These are phyloP conservation scores for Dioscorea cayenensis DNA, from an alignment of 116 monocot species.

Conservation along the genomic window DNA sequence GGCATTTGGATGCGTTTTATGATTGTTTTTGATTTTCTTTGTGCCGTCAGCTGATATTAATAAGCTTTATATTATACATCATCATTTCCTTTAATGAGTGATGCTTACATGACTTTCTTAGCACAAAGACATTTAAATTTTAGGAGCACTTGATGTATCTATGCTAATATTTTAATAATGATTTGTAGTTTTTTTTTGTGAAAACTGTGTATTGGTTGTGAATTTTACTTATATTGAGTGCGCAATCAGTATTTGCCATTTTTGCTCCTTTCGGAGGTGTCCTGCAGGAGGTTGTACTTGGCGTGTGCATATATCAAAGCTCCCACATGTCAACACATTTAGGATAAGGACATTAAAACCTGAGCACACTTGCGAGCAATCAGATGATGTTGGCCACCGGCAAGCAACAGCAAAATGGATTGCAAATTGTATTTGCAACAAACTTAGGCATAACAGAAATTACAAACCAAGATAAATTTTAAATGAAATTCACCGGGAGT, in stretches of 20 bases:
- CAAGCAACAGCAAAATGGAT: constrained; percentile 59
- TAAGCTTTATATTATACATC: too few relatives aligned
- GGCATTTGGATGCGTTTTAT: too few relatives aligned
- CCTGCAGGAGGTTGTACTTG: constrained; percentile 40
- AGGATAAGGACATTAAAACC: constrained; percentile 32
- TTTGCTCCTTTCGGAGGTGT: constrained; percentile 17
- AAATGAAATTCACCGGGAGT: constrained; percentile 42
- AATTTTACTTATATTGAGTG: not conserved
- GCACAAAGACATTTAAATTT: too few relatives aligned
- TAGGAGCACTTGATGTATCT: too few relatives aligned
- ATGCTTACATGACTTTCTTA: too few relatives aligned
- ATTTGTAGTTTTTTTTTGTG: too few relatives aligned
- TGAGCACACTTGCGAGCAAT: constrained; percentile 34
- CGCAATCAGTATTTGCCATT: not conserved
- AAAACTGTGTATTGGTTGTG: not conserved
- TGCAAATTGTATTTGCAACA: constrained; percentile 41
- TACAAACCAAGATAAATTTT: constrained; percentile 51
- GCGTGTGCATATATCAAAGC: constrained; percentile 46
- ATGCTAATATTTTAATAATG: too few relatives aligned
- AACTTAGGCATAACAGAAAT: constrained; percentile 33
- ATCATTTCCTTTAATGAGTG: too few relatives aligned
- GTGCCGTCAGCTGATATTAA: too few relatives aligned
- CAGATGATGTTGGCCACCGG: constrained; percentile 35
- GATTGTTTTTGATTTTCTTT: too few relatives aligned
- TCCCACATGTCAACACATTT: constrained; percentile 38